These are phyloP conservation scores for Parafenestella ontariensis DNA, from an alignment of 2,329 filamentous ascomycete species.

Conservation along the genomic window DNA sequence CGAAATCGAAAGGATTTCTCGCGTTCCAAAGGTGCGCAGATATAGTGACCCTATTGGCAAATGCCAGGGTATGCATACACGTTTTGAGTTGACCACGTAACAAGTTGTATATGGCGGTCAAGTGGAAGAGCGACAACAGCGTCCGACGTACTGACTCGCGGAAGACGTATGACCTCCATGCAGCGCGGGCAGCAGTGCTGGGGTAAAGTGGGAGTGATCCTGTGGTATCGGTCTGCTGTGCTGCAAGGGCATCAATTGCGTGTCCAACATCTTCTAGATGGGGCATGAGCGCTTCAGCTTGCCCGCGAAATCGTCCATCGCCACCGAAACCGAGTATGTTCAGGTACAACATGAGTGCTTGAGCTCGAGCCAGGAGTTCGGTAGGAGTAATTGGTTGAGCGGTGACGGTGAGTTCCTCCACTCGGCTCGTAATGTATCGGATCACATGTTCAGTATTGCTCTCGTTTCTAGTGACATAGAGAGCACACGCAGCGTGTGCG, in stretches of 20 bases:
- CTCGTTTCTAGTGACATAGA: conserved; percentile 60
- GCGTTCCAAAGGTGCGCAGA: conserved; percentile 43
- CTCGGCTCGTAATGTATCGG: conserved; percentile 56
- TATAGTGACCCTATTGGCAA: conserved; percentile 26
- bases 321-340: conserved; percentile 35
- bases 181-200: conserved; percentile 45
- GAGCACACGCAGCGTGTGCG: conserved; percentile 60
- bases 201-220: conserved; percentile 49
- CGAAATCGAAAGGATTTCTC: conserved; percentile 38
- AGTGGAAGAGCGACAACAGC: conserved; percentile 57
- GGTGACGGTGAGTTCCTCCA: conserved; percentile 52
- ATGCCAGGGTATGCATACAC: conserved; percentile 17
- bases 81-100: conserved; percentile 19
- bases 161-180: conserved; percentile 62
- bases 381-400: conserved; percentile 14
- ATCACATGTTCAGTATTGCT: conserved; percentile 59
- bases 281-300: conserved; percentile 23
- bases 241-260: conserved; percentile 10
- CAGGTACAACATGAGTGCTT: conserved; percentile 40
- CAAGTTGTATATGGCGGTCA: conserved; percentile 41
- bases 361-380: conserved; percentile 36
- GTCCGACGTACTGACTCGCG: conserved; percentile 64
- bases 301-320: conserved; percentile 27
- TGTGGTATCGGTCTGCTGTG: conserved; percentile 18
- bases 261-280: conserved; percentile 22